Evolutionary conservation across 768 basidiomycete species (phyloP).

Genomic region (Rhodotorula kratochvilovae): DNA sequence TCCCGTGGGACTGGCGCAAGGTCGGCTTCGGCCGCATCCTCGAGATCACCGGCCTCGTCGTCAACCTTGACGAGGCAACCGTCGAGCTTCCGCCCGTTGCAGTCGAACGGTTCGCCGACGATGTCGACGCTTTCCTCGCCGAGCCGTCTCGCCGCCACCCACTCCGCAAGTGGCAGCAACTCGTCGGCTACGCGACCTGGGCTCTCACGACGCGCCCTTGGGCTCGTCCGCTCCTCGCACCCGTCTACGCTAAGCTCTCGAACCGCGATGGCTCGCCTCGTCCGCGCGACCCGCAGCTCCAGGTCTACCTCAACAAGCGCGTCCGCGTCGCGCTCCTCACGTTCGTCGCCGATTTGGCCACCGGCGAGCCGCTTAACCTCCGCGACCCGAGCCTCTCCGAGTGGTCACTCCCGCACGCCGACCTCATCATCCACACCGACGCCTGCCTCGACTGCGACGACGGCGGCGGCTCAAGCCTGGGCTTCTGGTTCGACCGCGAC

Average conservation of each 20-base stretch:
- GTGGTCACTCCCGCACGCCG: background rate
- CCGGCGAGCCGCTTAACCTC: background rate
- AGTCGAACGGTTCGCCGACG: background rate
- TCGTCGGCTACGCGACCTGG: background rate
- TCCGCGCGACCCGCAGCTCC: background rate
- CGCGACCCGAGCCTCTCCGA: background rate
- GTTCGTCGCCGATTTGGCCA: background rate
- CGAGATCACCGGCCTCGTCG: slow-evolving; percentile 1
- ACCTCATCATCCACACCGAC: background rate
- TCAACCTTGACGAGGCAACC: background rate
- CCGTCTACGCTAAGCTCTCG: background rate
- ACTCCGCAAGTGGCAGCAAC: background rate
- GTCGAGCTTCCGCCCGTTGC: background rate
- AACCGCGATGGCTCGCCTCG: background rate
- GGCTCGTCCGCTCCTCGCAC: background rate
- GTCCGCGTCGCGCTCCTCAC: background rate
- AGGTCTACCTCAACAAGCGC: background rate
- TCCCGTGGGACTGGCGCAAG: background rate
- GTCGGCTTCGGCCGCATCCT: background rate
- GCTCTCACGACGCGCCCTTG: background rate
- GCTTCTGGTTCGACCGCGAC: background rate
- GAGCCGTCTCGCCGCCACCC: background rate
- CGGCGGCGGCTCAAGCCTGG: background rate
- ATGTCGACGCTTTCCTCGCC: background rate
- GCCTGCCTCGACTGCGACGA: background rate